phyloP scores from a whole-genome alignment of 176 grass and related monocot species.

The Aegilops umbellulata region DNA sequence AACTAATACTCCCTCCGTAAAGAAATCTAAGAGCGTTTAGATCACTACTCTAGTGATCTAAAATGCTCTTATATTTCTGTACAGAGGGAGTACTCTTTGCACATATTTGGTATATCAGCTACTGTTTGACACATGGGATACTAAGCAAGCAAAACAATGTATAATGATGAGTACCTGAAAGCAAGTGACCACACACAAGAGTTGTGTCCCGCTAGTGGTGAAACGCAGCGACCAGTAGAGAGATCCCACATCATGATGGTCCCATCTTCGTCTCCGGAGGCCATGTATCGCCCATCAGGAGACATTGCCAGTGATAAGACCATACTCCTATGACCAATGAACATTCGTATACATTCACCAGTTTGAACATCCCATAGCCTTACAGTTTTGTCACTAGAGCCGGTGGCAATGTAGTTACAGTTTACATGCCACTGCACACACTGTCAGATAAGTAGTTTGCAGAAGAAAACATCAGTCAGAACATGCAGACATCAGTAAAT shows the following conservation, averaged over 20 bases:
- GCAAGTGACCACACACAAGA: slow-evolving; percentile 85
- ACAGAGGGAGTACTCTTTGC: neutral
- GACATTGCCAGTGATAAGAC: slow-evolving; percentile 95
- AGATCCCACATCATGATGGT: slow-evolving; percentile 98
- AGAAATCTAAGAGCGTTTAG: no score
- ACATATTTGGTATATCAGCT: neutral
- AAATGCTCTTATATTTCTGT: no score
- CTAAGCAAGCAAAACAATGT: neutral
- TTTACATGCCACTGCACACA: slow-evolving; percentile 99
- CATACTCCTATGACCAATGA: slow-evolving; percentile 96
- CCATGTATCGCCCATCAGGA: slow-evolving; percentile 89
- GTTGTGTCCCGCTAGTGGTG: slow-evolving; percentile 78
- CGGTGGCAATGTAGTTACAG: slow-evolving; percentile 92
- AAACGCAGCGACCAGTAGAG: slow-evolving; percentile 65
- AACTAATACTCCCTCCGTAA: neutral
- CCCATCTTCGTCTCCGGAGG: slow-evolving; percentile 95
- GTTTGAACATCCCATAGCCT: slow-evolving; percentile 93
- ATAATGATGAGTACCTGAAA: slow-evolving; percentile 63
- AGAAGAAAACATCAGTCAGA: slow-evolving; percentile 8
- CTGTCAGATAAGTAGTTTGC: slow-evolving; percentile 44
- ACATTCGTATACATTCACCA: slow-evolving; percentile 89
- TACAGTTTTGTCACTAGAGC: slow-evolving; percentile 95
- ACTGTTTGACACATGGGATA: neutral
- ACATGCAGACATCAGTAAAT: slow-evolving; percentile 5
- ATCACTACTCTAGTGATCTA: no score